Evolutionary conservation across 1,284 basidiomycete species (phyloP).

Genomic region (Veloboletus limbatus): DNA sequence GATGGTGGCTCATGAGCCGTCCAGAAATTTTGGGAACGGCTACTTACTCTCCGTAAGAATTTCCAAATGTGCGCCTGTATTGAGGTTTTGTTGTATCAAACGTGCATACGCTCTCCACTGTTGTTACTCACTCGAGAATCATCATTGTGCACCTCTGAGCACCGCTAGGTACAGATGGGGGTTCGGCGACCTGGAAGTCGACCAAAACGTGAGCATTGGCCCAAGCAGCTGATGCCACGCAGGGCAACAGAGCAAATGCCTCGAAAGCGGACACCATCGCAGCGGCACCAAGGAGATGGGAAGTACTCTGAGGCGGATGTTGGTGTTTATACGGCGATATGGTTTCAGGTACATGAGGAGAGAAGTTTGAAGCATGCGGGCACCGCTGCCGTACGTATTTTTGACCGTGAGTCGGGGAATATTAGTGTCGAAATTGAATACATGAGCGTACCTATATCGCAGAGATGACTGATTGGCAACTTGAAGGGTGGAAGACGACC

Average conservation of each 20-base stretch:
- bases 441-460: too few species aligned
- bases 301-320: background rate
- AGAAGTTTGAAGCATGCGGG: too few species aligned
- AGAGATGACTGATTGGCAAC: too few species aligned
- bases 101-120: background rate
- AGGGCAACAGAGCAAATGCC: conserved; percentile 16
- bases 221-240: conserved; percentile 6
- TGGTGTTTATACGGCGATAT: conserved; percentile 8
- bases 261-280: conserved; percentile 16
- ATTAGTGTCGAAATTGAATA: too few species aligned
- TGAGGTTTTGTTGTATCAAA: conserved; percentile 1
- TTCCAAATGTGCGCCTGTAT: conserved; percentile 64
- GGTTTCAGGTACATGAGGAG: too few species aligned
- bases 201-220: conserved; percentile 48
- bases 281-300: background rate
- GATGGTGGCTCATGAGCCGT: conserved; percentile 3
- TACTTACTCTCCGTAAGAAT: conserved; percentile 64
- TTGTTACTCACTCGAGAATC: conserved; percentile 56
- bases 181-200: conserved; percentile 72
- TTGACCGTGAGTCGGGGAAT: background rate
- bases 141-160: conserved; percentile 60
- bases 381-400: background rate
- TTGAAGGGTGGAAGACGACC: too few species aligned
- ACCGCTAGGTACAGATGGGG: conserved; percentile 58
- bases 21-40: background rate